Conservation (phyloP, 352 stramenopile species). For the Pythium scleroteichum region DNA sequence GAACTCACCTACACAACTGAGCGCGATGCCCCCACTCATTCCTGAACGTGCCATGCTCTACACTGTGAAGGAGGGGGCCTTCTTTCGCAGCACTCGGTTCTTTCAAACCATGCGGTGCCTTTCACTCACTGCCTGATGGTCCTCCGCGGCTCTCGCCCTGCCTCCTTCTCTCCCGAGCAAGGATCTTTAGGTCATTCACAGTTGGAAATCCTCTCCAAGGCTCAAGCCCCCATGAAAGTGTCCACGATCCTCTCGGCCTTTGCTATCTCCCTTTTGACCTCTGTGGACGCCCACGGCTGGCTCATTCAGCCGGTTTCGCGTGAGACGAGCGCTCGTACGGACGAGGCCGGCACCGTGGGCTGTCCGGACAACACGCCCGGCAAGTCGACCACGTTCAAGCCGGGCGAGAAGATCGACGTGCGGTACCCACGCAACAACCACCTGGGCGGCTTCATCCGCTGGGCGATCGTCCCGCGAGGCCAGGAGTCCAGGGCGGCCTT, state of each 20-base stretch:
- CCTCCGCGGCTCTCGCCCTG: too few relatives aligned
- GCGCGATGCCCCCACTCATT: too few relatives aligned
- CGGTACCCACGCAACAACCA: conserved; percentile 37
- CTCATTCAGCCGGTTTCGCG: conserved; percentile 12
- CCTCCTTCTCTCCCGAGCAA: neutral
- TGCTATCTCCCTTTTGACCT: neutral
- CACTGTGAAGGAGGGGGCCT: too few relatives aligned
- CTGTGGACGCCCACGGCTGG: conserved; percentile 17
- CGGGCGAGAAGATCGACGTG: conserved; percentile 24
- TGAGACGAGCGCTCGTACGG: conserved; percentile 2
- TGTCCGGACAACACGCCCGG: conserved; percentile 26
- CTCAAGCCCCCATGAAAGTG: conserved; percentile 8
- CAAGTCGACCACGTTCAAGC: conserved; percentile 20
- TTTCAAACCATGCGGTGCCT: too few relatives aligned
- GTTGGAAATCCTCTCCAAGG: neutral
- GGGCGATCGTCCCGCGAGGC: conserved; percentile 25
- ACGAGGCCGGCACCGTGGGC: conserved; percentile 10
- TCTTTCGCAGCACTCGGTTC: too few relatives aligned
- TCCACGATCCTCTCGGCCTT: neutral
- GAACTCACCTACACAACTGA: too few relatives aligned
- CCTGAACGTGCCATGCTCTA: too few relatives aligned
- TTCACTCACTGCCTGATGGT: too few relatives aligned
- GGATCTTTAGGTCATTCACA: neutral
- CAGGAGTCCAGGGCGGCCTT: conserved; percentile 29
- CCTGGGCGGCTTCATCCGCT: conserved; percentile 35